Conservation (phyloP, 768 basidiomycete genomes). For the Boletus speciosus region DNA sequence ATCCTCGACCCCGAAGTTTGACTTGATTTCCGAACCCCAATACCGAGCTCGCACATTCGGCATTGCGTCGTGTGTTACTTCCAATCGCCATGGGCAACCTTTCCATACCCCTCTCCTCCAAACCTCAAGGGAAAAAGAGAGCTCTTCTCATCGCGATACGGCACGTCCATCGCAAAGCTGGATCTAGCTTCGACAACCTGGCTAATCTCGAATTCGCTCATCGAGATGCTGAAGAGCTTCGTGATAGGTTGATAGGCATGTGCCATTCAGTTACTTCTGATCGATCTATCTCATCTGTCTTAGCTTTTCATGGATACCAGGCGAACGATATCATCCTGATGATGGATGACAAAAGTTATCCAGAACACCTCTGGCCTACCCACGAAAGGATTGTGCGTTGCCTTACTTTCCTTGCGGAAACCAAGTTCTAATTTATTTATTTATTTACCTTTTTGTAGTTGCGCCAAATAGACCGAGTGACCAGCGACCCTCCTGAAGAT, state of each 20-base stretch:
- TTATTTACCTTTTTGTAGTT: conserved; percentile 22
- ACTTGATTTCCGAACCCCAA: no score
- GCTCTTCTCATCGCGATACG: conserved; percentile 21
- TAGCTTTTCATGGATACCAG: conserved; percentile 39
- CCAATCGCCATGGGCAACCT: neutral
- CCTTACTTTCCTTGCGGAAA: neutral
- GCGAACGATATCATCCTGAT: conserved; percentile 41
- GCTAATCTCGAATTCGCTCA: conserved; percentile 17
- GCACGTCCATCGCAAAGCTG: conserved; percentile 4
- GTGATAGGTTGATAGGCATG: conserved; percentile 17
- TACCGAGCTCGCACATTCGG: neutral
- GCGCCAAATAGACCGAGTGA: conserved; percentile 40
- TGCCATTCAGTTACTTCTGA: neutral
- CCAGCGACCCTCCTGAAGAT: conserved; percentile 38
- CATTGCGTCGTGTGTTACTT: no score
- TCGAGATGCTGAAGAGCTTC: conserved; percentile 15
- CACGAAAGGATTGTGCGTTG: conserved; percentile 41
- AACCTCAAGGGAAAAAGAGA: conserved; percentile 6
- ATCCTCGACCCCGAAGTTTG: no score
- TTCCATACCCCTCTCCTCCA: neutral
- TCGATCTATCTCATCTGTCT: neutral
- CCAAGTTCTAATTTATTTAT: neutral
- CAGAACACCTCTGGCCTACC: conserved; percentile 39
- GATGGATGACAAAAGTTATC: conserved; percentile 34
- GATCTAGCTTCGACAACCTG: neutral